Percentiles rank a stretch among this genome's conserved stretches.
Evolutionary conservation across 148 eudicot genomes (phyloP).

Genomic region (Rhododendron ferrugineum): DNA sequence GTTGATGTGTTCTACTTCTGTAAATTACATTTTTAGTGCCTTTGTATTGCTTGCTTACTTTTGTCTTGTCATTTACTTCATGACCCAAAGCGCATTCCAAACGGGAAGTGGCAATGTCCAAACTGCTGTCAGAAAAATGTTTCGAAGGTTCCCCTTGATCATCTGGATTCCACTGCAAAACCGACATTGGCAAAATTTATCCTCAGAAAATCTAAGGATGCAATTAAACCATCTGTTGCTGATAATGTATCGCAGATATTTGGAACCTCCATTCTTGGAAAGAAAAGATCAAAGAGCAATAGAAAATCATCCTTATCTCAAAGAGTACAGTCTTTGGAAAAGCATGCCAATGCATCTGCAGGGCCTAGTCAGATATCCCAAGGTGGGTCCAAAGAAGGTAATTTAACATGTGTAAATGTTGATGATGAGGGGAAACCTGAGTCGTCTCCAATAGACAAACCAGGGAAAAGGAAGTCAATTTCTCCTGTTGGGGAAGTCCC

Average conservation of each 20-base stretch:
- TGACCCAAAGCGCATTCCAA: conserved; percentile 58
- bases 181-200: conserved; percentile 40
- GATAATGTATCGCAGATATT: conserved; percentile 36
- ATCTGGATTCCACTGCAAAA: conserved; percentile 36
- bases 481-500: conserved; percentile 20
- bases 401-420: conserved; percentile 27
- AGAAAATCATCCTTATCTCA: conserved; percentile 34
- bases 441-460: conserved; percentile 15
- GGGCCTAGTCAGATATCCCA: conserved; percentile 29
- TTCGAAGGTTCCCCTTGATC: conserved; percentile 23
- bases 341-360: conserved; percentile 29
- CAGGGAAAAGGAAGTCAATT: conserved; percentile 25
- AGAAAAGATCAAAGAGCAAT: conserved; percentile 62
- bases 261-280: conserved; percentile 48
- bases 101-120: conserved; percentile 88
- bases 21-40: background rate
- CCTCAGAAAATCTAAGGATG: conserved; percentile 37
- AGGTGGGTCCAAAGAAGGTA: conserved; percentile 39
- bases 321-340: conserved; percentile 14
- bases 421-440: conserved; percentile 27
- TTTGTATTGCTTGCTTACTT: background rate
- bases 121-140: conserved; percentile 43
- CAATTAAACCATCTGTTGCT: conserved; percentile 29
- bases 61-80: conserved; percentile 10
- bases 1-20: conserved; percentile 5